These are phyloP conservation scores for Aspergillus aculeatinus DNA, from an alignment of 2,329 filamentous ascomycete genomes.

Conservation along the genomic window DNA sequence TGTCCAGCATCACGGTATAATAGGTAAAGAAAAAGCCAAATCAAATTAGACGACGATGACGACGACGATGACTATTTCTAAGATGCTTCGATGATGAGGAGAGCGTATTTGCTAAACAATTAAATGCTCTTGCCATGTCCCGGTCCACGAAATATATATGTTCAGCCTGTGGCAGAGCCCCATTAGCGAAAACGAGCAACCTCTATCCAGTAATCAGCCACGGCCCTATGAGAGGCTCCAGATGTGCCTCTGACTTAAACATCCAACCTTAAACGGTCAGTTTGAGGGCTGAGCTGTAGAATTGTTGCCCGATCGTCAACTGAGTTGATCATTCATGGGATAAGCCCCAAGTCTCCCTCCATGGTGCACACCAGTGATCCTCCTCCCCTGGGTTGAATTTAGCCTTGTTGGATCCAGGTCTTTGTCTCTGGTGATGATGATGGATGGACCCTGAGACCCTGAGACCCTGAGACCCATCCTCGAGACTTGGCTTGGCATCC, in stretches of 20 bases:
- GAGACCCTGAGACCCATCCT: background rate
- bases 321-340: background rate
- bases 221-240: background rate
- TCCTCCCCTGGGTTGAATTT: background rate
- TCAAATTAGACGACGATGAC: background rate
- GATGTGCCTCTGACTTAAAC: background rate
- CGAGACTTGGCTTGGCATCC: background rate
- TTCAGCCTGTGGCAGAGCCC: background rate
- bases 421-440: background rate
- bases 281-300: background rate
- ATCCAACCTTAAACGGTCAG: background rate
- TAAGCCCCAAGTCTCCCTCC: background rate
- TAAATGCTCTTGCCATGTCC: background rate
- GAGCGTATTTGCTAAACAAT: too few species aligned
- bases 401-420: background rate
- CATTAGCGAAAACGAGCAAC: conserved; percentile 25
- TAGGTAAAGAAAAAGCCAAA: background rate
- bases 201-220: conserved; percentile 12
- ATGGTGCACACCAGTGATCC: background rate
- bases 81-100: background rate
- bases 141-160: conserved; percentile 2
- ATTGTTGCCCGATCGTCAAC: background rate
- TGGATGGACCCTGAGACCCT: background rate
- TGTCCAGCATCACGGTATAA: conserved; percentile 15
- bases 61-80: background rate